phyloP scores from a whole-genome alignment of 1,139 yeast genomes.

The Kodamaea ohmeri region DNA sequence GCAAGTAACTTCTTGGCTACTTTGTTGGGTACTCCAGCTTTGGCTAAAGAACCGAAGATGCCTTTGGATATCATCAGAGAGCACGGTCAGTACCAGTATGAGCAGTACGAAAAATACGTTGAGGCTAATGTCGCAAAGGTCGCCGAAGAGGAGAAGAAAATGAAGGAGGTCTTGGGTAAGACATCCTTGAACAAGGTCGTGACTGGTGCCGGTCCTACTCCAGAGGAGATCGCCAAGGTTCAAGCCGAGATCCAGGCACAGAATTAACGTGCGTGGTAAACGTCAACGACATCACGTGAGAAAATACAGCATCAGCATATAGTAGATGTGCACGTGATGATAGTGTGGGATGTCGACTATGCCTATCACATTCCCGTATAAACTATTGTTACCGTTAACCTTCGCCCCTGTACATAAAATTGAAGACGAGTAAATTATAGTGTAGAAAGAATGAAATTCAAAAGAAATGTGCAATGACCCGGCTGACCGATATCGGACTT shows the following conservation, averaged over 20 bases:
- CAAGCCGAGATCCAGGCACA: conserved; percentile 42
- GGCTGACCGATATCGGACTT: conserved; percentile 1
- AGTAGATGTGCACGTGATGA: not conserved
- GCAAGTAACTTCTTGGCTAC: conserved; percentile 54
- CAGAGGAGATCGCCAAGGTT: conserved; percentile 77
- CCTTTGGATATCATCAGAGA: conserved; percentile 89
- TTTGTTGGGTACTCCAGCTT: conserved; percentile 59
- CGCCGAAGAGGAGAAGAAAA: conserved; percentile 72
- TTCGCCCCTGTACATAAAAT: too few species aligned
- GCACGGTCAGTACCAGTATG: conserved; percentile 88
- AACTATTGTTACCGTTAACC: too few species aligned
- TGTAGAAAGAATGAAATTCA: not conserved
- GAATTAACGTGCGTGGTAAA: too few species aligned
- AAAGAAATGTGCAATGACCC: not conserved
- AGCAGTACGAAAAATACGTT: conserved; percentile 76
- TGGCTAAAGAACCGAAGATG: conserved; percentile 67
- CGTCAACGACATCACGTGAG: too few species aligned
- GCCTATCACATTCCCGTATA: too few species aligned
- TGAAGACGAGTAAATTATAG: not conserved
- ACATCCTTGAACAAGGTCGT: conserved; percentile 80
- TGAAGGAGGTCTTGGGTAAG: conserved; percentile 78
- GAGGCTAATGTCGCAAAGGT: conserved; percentile 88
- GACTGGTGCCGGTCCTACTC: conserved; percentile 73
- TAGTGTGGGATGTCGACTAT: too few species aligned
- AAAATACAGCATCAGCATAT: too few species aligned